Evolutionary conservation across 2,329 filamentous ascomycete species (phyloP).

Genomic region (Microcera coccophila): DNA sequence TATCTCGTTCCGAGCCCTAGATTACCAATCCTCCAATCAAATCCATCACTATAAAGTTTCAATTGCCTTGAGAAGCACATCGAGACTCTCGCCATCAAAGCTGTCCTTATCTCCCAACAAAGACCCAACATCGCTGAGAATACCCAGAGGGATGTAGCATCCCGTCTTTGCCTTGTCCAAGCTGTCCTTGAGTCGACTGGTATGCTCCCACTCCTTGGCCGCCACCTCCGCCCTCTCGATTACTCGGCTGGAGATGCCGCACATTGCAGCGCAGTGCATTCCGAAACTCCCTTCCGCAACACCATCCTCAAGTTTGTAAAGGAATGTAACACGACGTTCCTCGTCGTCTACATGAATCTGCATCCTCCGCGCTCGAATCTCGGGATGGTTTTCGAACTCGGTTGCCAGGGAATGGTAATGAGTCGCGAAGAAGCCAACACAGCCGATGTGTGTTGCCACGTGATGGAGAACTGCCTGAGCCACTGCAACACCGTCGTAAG

Average conservation of each 20-base stretch:
- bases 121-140: slow-evolving; percentile 83
- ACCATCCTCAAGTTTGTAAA: slow-evolving; percentile 90
- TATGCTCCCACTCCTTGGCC: slow-evolving; percentile 92
- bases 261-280: slow-evolving; percentile 99
- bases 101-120: slow-evolving; percentile 59
- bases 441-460: slow-evolving; percentile 86
- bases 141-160: slow-evolving; percentile 77
- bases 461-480: slow-evolving; percentile 97
- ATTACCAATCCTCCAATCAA: slow-evolving; percentile 3
- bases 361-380: slow-evolving; percentile 85
- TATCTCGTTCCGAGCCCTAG: background rate
- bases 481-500: slow-evolving; percentile 94
- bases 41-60: slow-evolving; percentile 45
- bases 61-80: slow-evolving; percentile 59
- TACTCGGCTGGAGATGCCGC: slow-evolving; percentile 78
- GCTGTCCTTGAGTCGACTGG: slow-evolving; percentile 81
- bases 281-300: slow-evolving; percentile 96
- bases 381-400: slow-evolving; percentile 85
- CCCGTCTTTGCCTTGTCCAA: slow-evolving; percentile 75
- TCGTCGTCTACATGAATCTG: slow-evolving; percentile 87
- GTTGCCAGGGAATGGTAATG: slow-evolving; percentile 93
- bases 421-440: slow-evolving; percentile 93
- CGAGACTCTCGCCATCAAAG: slow-evolving; percentile 49
- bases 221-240: slow-evolving; percentile 85
- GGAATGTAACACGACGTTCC: slow-evolving; percentile 83